Evolutionary conservation across 208 protist genomes (phyloP).

Genomic region (Acanthamoeba castellanii): DNA sequence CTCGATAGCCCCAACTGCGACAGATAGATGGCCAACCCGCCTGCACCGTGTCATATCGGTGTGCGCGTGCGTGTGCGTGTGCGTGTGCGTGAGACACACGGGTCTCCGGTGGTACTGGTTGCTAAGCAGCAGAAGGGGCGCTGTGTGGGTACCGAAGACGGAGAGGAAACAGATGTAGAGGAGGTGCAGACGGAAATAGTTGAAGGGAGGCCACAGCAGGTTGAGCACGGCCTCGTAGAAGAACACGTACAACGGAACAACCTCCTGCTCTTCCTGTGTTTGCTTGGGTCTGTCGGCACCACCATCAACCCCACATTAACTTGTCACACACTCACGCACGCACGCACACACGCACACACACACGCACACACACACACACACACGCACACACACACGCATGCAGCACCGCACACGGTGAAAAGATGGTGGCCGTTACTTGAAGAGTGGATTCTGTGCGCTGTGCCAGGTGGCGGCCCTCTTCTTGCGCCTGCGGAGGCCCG

Average conservation of each 20-base stretch:
- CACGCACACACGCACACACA: background rate
- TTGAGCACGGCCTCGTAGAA: slow-evolving; percentile 47
- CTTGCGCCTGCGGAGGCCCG: background rate
- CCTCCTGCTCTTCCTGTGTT: background rate
- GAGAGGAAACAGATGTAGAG: slow-evolving; percentile 3
- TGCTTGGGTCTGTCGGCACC: background rate
- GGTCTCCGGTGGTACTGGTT: no score
- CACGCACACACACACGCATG: background rate
- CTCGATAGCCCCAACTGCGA: background rate
- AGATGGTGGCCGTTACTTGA: background rate
- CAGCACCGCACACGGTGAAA: no score
- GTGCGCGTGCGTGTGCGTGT: background rate
- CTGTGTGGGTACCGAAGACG: background rate
- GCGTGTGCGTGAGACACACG: background rate
- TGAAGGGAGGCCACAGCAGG: slow-evolving; percentile 13
- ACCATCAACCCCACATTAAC: no score
- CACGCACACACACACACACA: background rate
- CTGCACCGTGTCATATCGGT: background rate
- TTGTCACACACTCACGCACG: background rate
- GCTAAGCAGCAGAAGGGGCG: background rate
- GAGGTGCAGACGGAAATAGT: slow-evolving; percentile 41
- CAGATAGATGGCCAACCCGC: slow-evolving; percentile 4
- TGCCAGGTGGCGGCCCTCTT: background rate
- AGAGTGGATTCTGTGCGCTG: slow-evolving; percentile 23
- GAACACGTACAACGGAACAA: background rate